Base-by-base conservation (phyloP, 345 rosid species). In the Brassica incana region DNA sequence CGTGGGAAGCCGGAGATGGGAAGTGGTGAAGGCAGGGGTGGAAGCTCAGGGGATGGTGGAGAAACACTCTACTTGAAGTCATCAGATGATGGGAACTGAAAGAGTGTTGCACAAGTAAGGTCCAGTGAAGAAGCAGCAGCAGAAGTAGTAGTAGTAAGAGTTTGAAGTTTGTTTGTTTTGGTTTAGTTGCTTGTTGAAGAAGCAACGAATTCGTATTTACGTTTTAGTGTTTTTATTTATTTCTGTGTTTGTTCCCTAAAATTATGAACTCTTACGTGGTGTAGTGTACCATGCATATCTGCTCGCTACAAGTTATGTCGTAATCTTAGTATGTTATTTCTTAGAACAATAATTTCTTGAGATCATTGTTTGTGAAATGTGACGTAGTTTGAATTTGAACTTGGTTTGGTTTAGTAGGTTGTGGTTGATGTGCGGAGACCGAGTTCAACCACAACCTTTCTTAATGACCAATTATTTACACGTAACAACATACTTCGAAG, bases 11-110 rank as follows among this genome's bases (percentile, higher is more conserved):
- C 88, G 48, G 98, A 96, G 60, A 81, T 91, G 33, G 95, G 94
- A 63, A 89, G 87, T 54, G 82, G 86, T 3, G 99, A 93, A 73
- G 97, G 89, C 11, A 89, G 96, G 66, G 98, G 96, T 8, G 94
- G 92, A 18, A 88, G 91, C 85, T 90, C 97, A 0, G 86, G 88
- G 11, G 93, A 92, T 65, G 99, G 97, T 4, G 98, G 97, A 11
- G 99, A 93, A 83, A 88, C 90, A 18, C 91, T 88, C 33, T 96
- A 96, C 91, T 84, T 96, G 88, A 96, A 90, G 84, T 85, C 92
- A 1, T 60, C 85, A 0, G 95, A 90, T 60, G 98, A 90, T 6
- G 97, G 93, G 71, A 93, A 93, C 71, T 91, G 45, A 78, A 80
- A 40, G 76, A 69, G n/a, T 85, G 70, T 43, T 83, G 74, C 68